phyloP scores from a whole-genome alignment of 2,329 filamentous ascomycete species.

The Trichoderma sp. region DNA sequence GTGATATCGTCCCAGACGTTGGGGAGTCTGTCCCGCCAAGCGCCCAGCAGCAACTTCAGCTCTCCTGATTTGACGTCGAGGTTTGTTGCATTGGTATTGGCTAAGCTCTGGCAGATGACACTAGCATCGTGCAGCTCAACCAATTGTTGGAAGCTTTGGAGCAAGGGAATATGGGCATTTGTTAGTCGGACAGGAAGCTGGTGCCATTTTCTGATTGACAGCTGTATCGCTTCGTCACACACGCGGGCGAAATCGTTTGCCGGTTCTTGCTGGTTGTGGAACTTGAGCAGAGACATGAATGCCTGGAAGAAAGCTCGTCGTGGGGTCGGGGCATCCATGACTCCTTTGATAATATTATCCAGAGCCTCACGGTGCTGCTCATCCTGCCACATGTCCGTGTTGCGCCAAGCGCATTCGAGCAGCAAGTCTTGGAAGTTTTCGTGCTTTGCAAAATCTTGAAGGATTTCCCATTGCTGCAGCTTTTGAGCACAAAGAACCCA shows the following conservation, averaged over 20 bases:
- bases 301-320: conserved; percentile 95
- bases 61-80: conserved; percentile 94
- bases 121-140: conserved; percentile 97
- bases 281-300: conserved; percentile 94
- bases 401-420: conserved; percentile 92
- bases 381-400: conserved; percentile 91
- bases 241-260: conserved; percentile 80
- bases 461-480: conserved; percentile 97
- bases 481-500: conserved; percentile 98
- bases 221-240: conserved; percentile 94
- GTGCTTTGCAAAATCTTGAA: conserved; percentile 97
- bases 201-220: conserved; percentile 98
- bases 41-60: conserved; percentile 86
- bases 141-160: conserved; percentile 97
- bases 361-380: conserved; percentile 84
- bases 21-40: conserved; percentile 92
- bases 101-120: conserved; percentile 89
- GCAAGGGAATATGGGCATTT: conserved; percentile 88
- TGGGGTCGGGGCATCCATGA: conserved; percentile 96
- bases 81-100: conserved; percentile 79
- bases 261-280: conserved; percentile 84
- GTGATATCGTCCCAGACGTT: conserved; percentile 99
- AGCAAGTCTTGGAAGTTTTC: conserved; percentile 98
- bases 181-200: conserved; percentile 93
- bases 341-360: conserved; percentile 90